phyloP scores from a whole-genome alignment of 106 monocot genomes.

The Acanthochlamys bracteata region DNA sequence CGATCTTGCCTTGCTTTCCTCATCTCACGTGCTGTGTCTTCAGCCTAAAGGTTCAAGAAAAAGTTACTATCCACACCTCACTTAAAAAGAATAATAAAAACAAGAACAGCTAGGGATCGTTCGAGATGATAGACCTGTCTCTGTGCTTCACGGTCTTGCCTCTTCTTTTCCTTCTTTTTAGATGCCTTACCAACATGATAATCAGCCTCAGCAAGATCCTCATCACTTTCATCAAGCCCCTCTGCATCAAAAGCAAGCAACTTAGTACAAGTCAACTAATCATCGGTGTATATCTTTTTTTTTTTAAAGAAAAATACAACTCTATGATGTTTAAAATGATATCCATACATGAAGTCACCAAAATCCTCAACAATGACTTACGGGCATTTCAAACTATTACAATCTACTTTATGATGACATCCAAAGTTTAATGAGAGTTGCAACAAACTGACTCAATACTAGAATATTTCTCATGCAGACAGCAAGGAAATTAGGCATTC shows the following conservation, averaged over 20 bases:
- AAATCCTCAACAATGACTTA: too few species aligned
- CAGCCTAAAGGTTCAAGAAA: slow-evolving; percentile 47
- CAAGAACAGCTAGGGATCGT: too few species aligned
- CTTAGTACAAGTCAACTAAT: neutral
- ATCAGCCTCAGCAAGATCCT: slow-evolving; percentile 46
- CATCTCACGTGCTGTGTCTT: slow-evolving; percentile 72
- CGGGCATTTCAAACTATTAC: too few species aligned
- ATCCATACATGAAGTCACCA: too few species aligned
- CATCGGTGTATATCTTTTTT: too few species aligned
- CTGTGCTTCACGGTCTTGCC: slow-evolving; percentile 76
- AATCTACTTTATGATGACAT: too few species aligned
- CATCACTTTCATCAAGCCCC: slow-evolving; percentile 51
- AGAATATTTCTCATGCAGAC: too few species aligned
- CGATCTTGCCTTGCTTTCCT: slow-evolving; percentile 68
- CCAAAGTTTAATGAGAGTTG: too few species aligned
- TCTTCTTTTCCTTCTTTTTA: slow-evolving; percentile 83
- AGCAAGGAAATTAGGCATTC: too few species aligned
- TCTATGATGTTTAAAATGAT: too few species aligned
- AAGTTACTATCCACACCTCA: neutral
- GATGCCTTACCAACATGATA: slow-evolving; percentile 48
- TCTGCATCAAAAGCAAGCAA: slow-evolving; percentile 17
- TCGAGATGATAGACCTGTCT: slow-evolving; percentile 45
- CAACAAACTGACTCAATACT: too few species aligned
- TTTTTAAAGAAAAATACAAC: too few species aligned
- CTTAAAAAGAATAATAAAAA: neutral